phyloP scores from a whole-genome alignment of 495 filamentous ascomycete genomes.

The Lophiostoma macrostomum region DNA sequence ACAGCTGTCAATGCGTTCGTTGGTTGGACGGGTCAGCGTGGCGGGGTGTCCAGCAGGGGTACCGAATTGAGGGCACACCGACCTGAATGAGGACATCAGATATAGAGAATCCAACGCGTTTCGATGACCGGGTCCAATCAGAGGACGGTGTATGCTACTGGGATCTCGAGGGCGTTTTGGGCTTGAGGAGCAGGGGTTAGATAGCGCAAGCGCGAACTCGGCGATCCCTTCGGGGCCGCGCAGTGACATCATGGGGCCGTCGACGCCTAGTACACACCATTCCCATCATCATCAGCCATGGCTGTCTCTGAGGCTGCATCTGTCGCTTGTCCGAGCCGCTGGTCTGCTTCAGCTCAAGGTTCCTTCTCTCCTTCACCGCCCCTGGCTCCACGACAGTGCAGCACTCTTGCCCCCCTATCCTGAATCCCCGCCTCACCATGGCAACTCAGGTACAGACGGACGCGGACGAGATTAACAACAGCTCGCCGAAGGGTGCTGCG shows the following conservation, averaged over 20 bases:
- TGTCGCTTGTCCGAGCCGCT: neutral
- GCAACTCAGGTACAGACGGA: slow-evolving; percentile 18
- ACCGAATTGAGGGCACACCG: too few species aligned
- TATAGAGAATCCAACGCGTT: too few species aligned
- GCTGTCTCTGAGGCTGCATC: neutral
- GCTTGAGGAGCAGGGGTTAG: neutral
- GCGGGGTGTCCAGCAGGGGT: too few species aligned
- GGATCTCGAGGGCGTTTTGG: too few species aligned
- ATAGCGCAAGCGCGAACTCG: slow-evolving; percentile 6
- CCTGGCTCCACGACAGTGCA: too few species aligned
- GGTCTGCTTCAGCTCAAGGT: too few species aligned
- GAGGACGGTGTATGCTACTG: too few species aligned
- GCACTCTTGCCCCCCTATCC: neutral
- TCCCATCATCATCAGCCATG: slow-evolving; percentile 21
- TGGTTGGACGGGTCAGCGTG: too few species aligned
- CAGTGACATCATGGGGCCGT: slow-evolving; percentile 26
- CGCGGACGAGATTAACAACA: slow-evolving; percentile 15
- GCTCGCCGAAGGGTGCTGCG: neutral
- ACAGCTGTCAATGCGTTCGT: too few species aligned
- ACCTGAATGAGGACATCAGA: too few species aligned
- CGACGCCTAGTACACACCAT: neutral
- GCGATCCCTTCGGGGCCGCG: neutral
- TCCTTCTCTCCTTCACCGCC: neutral
- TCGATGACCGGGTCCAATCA: too few species aligned
- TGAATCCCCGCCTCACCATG: slow-evolving; percentile 13